Evolutionary conservation across 2,329 filamentous ascomycete species (phyloP).

Genomic region (Trichothecium sympodiale): DNA sequence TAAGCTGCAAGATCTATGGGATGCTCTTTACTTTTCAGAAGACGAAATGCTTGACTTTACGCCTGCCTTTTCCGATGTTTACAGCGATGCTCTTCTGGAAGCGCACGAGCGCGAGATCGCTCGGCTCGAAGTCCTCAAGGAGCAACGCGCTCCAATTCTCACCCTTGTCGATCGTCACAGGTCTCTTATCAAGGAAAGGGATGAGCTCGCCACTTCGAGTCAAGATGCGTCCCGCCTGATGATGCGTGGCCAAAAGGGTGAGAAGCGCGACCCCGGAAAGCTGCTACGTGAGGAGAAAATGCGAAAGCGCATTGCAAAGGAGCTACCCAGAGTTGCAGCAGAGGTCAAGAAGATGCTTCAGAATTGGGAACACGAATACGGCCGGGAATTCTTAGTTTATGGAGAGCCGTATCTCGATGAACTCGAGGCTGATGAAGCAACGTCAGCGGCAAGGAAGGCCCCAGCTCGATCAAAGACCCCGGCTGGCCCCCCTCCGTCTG

Average conservation of each 20-base stretch:
- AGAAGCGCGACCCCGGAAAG: slow-evolving; percentile 89
- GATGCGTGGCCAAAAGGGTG: slow-evolving; percentile 82
- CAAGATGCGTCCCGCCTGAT: slow-evolving; percentile 92
- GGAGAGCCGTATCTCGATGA: slow-evolving; percentile 85
- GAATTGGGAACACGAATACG: slow-evolving; percentile 87
- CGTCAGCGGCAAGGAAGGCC: slow-evolving; percentile 44
- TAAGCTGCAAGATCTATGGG: slow-evolving; percentile 91
- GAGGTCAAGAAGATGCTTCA: slow-evolving; percentile 78
- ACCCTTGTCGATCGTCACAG: slow-evolving; percentile 75
- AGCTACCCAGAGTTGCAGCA: slow-evolving; percentile 79
- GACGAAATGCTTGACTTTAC: slow-evolving; percentile 99
- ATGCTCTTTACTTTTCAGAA: slow-evolving; percentile 84
- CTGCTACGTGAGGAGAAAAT: slow-evolving; percentile 94
- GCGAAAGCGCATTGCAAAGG: slow-evolving; percentile 93
- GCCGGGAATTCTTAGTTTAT: slow-evolving; percentile 83
- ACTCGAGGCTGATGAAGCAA: slow-evolving; percentile 54
- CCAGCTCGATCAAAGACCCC: slow-evolving; percentile 62
- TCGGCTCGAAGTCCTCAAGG: slow-evolving; percentile 68
- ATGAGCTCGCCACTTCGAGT: slow-evolving; percentile 80
- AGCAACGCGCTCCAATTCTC: slow-evolving; percentile 78
- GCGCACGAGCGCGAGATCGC: slow-evolving; percentile 88
- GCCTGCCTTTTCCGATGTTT: slow-evolving; percentile 92
- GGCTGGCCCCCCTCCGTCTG: slow-evolving; percentile 43
- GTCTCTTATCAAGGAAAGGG: slow-evolving; percentile 70
- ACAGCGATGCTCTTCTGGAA: slow-evolving; percentile 88